Evolutionary conservation across 305 asterid species (phyloP).

Genomic region (Ilex paraguariensis): DNA sequence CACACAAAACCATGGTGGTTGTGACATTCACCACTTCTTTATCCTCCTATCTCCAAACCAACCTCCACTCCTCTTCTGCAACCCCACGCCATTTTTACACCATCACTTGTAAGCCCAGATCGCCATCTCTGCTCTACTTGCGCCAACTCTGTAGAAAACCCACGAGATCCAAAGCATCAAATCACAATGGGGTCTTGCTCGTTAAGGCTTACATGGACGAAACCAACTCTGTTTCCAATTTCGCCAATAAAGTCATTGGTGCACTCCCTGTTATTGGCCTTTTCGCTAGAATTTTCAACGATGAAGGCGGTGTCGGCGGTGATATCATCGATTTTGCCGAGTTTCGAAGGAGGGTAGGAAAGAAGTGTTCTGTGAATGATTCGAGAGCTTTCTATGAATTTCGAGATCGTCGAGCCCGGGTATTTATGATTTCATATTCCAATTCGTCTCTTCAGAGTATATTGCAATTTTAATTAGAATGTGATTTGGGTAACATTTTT

Average conservation of each 20-base stretch:
- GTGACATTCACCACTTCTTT: constrained; percentile 9
- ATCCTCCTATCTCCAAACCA: constrained; percentile 55
- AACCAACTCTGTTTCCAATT: constrained; percentile 56
- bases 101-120: constrained; percentile 31
- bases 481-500: no score
- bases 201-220: constrained; percentile 81
- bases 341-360: constrained; percentile 82
- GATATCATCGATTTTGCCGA: constrained; percentile 86
- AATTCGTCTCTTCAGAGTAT: no score
- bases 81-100: constrained; percentile 23
- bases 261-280: constrained; percentile 87
- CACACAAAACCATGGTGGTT: constrained; percentile 45
- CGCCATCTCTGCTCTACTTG: constrained; percentile 45
- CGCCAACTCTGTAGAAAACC: constrained; percentile 39
- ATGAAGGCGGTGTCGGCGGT: constrained; percentile 84
- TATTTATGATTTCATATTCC: constrained; percentile 5
- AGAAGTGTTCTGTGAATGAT: constrained; percentile 77
- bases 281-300: constrained; percentile 66
- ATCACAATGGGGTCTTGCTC: constrained; percentile 26
- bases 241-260: constrained; percentile 77
- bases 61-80: background rate
- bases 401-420: constrained; percentile 83
- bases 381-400: constrained; percentile 74
- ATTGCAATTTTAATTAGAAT: no score
- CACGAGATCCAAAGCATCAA: constrained; percentile 24